These are phyloP conservation scores for Artemisia tridentata DNA, from an alignment of 129 eudicot species.

Conservation along the genomic window DNA sequence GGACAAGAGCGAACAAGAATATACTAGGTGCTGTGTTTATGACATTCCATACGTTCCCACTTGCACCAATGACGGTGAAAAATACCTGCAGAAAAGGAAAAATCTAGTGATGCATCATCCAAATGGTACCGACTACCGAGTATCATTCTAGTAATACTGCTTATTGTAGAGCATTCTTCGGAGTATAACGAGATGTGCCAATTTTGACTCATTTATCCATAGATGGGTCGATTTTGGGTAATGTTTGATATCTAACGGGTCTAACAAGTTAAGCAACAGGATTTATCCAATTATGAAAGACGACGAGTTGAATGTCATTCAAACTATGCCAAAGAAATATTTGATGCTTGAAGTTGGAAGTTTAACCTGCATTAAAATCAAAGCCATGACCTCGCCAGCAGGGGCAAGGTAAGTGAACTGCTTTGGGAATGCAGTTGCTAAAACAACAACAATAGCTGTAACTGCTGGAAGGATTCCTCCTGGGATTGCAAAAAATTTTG, in stretches of 20 bases:
- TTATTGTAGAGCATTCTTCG: background rate
- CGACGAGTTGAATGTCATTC: background rate
- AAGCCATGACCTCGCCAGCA: constrained; percentile 80
- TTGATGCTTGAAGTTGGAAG: constrained; percentile 11
- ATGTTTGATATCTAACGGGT: no score
- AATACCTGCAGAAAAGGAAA: constrained; percentile 44
- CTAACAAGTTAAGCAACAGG: no score
- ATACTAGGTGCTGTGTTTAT: constrained; percentile 77
- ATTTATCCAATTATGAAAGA: no score
- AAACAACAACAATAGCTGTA: constrained; percentile 67
- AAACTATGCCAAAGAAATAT: background rate
- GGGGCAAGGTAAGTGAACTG: constrained; percentile 81
- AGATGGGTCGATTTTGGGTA: no score
- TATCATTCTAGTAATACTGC: background rate
- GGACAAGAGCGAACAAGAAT: constrained; percentile 67
- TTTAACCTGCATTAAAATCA: constrained; percentile 87
- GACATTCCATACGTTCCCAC: constrained; percentile 73
- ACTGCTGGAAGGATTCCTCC: constrained; percentile 90
- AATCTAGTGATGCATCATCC: background rate
- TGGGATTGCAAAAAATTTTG: constrained; percentile 60
- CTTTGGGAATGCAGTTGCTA: constrained; percentile 76
- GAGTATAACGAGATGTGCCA: background rate
- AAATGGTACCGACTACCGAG: background rate
- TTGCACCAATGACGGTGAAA: constrained; percentile 71
- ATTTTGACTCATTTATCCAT: no score